Evolutionary conservation across 148 eudicot genomes (phyloP).

Genomic region (Tetragonia tetragonoides): DNA sequence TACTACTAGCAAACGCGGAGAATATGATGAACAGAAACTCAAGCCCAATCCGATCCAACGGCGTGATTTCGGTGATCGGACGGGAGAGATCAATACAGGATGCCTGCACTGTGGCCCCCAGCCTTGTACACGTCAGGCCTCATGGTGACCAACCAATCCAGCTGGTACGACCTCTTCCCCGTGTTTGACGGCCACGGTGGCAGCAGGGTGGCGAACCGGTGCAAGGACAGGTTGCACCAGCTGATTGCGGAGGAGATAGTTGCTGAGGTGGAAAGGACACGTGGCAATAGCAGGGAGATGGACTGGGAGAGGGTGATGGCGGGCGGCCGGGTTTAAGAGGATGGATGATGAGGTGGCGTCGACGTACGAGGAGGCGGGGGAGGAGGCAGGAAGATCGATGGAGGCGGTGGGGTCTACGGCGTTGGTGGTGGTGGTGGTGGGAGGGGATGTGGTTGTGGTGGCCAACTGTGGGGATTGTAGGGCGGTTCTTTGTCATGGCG

Average conservation of each 20-base stretch:
- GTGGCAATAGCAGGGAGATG: neutral
- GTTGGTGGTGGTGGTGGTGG: conserved; percentile 42
- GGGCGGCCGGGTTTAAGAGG: conserved; percentile 25
- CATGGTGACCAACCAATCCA: neutral
- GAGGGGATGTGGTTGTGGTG: conserved; percentile 39
- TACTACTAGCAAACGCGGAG: conserved; percentile 3
- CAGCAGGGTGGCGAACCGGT: conserved; percentile 27
- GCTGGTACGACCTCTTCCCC: conserved; percentile 33
- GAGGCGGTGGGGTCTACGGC: conserved; percentile 35
- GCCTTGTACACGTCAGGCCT: conserved; percentile 1
- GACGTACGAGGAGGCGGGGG: neutral
- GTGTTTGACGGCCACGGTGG: conserved; percentile 52
- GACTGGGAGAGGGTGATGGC: conserved; percentile 38
- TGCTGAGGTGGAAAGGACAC: neutral
- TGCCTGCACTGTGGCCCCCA: conserved; percentile 26
- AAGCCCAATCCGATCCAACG: conserved; percentile 13
- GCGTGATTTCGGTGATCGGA: conserved; percentile 39
- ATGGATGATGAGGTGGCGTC: conserved; percentile 34
- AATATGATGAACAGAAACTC: neutral
- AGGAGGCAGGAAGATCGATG: neutral
- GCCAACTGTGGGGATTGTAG: conserved; percentile 47
- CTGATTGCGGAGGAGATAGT: conserved; percentile 24
- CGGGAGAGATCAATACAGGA: conserved; percentile 46
- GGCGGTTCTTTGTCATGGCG: conserved; percentile 31
- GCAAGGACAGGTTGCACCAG: conserved; percentile 35